Evolutionary conservation across 495 filamentous ascomycete species (phyloP).

Genomic region (Penicillium coprophilum): DNA sequence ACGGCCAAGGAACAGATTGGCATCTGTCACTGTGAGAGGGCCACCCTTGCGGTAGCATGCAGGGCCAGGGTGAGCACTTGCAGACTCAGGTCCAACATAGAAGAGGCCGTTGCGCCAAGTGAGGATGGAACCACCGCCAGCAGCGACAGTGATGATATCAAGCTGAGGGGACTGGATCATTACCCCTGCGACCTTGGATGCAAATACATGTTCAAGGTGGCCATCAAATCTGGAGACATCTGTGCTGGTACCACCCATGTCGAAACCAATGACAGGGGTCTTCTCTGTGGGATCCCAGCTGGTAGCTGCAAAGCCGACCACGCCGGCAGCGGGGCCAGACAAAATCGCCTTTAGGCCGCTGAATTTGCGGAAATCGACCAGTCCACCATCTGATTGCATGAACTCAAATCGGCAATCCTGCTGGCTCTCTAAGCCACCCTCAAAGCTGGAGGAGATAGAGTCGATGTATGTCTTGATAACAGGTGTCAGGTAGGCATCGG

Average conservation of each 20-base stretch:
- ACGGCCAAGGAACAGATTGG: slow-evolving; percentile 85
- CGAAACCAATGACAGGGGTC: slow-evolving; percentile 92
- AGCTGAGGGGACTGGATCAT: slow-evolving; percentile 94
- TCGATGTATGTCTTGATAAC: slow-evolving; percentile 94
- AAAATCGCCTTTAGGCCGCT: slow-evolving; percentile 59
- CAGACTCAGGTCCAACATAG: slow-evolving; percentile 94
- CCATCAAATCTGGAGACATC: slow-evolving; percentile 94
- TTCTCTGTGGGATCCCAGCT: slow-evolving; percentile 84
- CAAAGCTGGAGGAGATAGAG: slow-evolving; percentile 71
- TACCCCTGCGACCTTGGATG: slow-evolving; percentile 93
- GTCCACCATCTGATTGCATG: slow-evolving; percentile 57
- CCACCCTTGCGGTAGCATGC: slow-evolving; percentile 95
- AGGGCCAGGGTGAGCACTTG: slow-evolving; percentile 88
- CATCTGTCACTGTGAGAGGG: slow-evolving; percentile 89
- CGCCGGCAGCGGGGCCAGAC: slow-evolving; percentile 63
- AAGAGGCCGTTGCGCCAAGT: slow-evolving; percentile 92
- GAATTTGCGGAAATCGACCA: slow-evolving; percentile 57
- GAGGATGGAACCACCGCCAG: slow-evolving; percentile 86
- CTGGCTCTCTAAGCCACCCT: slow-evolving; percentile 51
- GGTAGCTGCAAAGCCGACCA: slow-evolving; percentile 92
- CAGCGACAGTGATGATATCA: slow-evolving; percentile 97
- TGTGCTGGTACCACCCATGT: slow-evolving; percentile 95
- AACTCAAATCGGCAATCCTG: slow-evolving; percentile 51
- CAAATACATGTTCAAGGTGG: slow-evolving; percentile 94
- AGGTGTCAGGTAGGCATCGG: slow-evolving; percentile 94